Conservation (phyloP, 1,284 basidiomycete species). For the Tilletia indica region DNA sequence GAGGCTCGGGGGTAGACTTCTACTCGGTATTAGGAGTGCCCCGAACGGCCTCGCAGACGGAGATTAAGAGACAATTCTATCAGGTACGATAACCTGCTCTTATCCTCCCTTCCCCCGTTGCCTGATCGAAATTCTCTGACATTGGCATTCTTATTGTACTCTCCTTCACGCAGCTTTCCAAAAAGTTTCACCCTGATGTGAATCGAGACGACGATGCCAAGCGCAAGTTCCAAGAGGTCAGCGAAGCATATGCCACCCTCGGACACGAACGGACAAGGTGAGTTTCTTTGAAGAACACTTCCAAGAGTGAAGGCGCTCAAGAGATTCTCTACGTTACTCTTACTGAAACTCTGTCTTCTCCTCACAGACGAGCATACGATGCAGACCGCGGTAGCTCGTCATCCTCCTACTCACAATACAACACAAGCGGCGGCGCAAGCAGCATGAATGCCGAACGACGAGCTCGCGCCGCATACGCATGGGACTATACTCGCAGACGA, state of each 20-base stretch:
- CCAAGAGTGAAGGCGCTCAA: neutral
- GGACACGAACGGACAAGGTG: conserved; percentile 31
- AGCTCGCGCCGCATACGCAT: conserved; percentile 48
- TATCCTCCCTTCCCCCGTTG: neutral
- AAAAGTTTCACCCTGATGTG: conserved; percentile 52
- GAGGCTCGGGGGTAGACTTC: conserved; percentile 22
- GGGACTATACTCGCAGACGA: conserved; percentile 47
- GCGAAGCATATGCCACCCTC: conserved; percentile 50
- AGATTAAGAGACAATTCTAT: conserved; percentile 56
- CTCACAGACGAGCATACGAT: conserved; percentile 26
- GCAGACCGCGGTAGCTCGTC: conserved; percentile 1
- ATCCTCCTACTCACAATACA: conserved; percentile 13
- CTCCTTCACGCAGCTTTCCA: conserved; percentile 34
- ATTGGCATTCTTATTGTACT: neutral
- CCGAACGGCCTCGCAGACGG: conserved; percentile 39
- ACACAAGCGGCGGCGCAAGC: conserved; percentile 31
- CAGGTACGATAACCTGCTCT: conserved; percentile 23
- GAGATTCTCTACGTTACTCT: neutral
- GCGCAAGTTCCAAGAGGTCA: conserved; percentile 48
- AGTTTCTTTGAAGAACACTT: conserved; percentile 17
- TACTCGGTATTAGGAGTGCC: conserved; percentile 39
- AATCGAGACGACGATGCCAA: conserved; percentile 47
- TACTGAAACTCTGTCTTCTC: conserved; percentile 1
- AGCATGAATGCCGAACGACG: conserved; percentile 37
- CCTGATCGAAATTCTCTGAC: neutral